Conservation (phyloP, 768 basidiomycete genomes). For the Trichaptum fuscoviolaceum region DNA sequence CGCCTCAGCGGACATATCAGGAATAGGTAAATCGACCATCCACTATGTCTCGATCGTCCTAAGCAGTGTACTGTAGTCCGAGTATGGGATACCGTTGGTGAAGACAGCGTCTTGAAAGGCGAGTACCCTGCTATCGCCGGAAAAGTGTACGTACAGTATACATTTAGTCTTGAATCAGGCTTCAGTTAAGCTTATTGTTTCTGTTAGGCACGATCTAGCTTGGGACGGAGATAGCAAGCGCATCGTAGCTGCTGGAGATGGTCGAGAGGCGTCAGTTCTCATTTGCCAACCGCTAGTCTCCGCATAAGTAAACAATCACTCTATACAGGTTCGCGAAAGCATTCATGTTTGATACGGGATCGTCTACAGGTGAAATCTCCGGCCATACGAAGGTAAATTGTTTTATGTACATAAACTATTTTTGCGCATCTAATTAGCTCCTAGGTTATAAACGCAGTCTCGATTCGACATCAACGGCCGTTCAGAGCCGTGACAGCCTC, state of each 20-base stretch:
- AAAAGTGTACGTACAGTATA: slow-evolving; percentile 47
- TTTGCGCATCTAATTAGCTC: slow-evolving; percentile 3
- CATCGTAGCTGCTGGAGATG: slow-evolving; percentile 93
- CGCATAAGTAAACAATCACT: not conserved
- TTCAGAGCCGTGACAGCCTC: slow-evolving; percentile 87
- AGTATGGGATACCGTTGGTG: slow-evolving; percentile 90
- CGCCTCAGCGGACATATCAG: slow-evolving; percentile 80
- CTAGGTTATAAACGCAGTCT: slow-evolving; percentile 81
- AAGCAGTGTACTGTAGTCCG: slow-evolving; percentile 45
- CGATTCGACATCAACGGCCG: slow-evolving; percentile 83
- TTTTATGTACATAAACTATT: slow-evolving; percentile 1
- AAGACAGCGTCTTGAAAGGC: slow-evolving; percentile 76
- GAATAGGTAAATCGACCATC: slow-evolving; percentile 55
- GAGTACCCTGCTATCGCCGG: slow-evolving; percentile 76
- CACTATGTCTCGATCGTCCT: not conserved
- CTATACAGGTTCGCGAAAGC: slow-evolving; percentile 67
- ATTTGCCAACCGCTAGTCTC: slow-evolving; percentile 4
- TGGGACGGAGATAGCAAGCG: slow-evolving; percentile 98
- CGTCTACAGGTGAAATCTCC: slow-evolving; percentile 81
- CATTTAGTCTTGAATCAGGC: not conserved
- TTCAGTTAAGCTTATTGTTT: not conserved
- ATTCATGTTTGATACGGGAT: slow-evolving; percentile 79
- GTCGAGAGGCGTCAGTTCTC: slow-evolving; percentile 67
- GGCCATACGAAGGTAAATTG: slow-evolving; percentile 78
- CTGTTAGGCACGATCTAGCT: slow-evolving; percentile 71